Percentiles rank a stretch among this genome's conserved stretches.
phyloP scores from a whole-genome alignment of 495 filamentous ascomycete species.

The Aspergillus incahuasiensis region DNA sequence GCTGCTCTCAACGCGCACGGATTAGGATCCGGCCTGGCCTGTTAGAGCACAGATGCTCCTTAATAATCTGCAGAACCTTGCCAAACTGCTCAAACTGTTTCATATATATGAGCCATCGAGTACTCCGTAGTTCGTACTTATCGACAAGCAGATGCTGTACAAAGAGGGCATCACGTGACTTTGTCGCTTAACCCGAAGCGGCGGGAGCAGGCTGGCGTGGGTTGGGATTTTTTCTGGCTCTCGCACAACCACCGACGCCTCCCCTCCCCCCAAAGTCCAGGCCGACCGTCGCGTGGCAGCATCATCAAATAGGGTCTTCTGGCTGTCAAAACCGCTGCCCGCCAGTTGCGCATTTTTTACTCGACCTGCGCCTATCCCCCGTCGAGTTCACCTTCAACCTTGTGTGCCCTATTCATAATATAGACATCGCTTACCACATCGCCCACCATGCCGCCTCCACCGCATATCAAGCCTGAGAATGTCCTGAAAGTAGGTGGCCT shows the following conservation, averaged over 20 bases:
- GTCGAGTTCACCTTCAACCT: constrained; percentile 4
- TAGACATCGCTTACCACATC: constrained; percentile 15
- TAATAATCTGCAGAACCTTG: neutral
- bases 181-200: constrained; percentile 43
- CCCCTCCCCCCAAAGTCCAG: constrained; percentile 24
- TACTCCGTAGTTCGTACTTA: neutral
- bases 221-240: constrained; percentile 34
- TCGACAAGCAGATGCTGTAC: neutral
- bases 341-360: constrained; percentile 20
- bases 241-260: constrained; percentile 37
- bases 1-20: neutral
- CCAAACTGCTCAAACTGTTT: neutral
- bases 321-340: constrained; percentile 24
- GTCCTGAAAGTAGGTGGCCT: constrained; percentile 70
- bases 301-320: constrained; percentile 19
- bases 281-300: constrained; percentile 43
- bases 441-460: constrained; percentile 85
- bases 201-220: constrained; percentile 15
- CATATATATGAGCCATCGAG: neutral
- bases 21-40: neutral
- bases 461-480: constrained; percentile 97
- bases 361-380: constrained; percentile 4
- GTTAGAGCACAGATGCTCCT: neutral
- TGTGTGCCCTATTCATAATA: constrained; percentile 10
- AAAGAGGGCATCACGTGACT: constrained; percentile 18